phyloP scores from a whole-genome alignment of 257 asterid genomes.

The Oldenlandia corymbosa region DNA sequence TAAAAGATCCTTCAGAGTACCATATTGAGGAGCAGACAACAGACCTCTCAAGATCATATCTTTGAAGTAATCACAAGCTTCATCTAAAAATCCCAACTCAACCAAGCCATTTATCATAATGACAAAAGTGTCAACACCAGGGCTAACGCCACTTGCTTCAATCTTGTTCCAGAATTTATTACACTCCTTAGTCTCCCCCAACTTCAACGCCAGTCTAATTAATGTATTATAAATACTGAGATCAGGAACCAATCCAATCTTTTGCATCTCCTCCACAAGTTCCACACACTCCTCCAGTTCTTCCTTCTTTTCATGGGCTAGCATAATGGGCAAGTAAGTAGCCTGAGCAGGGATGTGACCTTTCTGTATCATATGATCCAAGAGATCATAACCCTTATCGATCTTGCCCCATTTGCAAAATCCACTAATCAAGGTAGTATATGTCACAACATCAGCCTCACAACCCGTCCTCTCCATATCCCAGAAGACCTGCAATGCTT shows the following conservation, averaged over 20 bases:
- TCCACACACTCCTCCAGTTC: conserved; percentile 74
- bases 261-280: conserved; percentile 64
- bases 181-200: conserved; percentile 68
- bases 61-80: conserved; percentile 74
- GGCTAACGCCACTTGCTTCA: conserved; percentile 62
- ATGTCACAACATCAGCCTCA: conserved; percentile 67
- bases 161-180: conserved; percentile 50
- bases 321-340: conserved; percentile 66
- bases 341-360: conserved; percentile 63
- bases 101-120: conserved; percentile 64
- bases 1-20: conserved; percentile 63
- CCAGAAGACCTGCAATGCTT: conserved; percentile 53
- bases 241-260: conserved; percentile 57
- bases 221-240: conserved; percentile 47
- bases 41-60: conserved; percentile 88
- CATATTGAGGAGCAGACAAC: conserved; percentile 72
- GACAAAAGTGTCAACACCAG: conserved; percentile 66
- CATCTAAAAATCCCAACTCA: conserved; percentile 52
- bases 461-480: conserved; percentile 73
- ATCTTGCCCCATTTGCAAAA: conserved; percentile 77
- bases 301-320: conserved; percentile 88
- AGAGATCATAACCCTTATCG: conserved; percentile 54
- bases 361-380: conserved; percentile 59
- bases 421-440: conserved; percentile 82
- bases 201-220: conserved; percentile 64